Evolutionary conservation across 164 flowering plant species (phyloP), one percentile per base, ranked within the genome.

Genomic region (Magnolia officinalis): DNA sequence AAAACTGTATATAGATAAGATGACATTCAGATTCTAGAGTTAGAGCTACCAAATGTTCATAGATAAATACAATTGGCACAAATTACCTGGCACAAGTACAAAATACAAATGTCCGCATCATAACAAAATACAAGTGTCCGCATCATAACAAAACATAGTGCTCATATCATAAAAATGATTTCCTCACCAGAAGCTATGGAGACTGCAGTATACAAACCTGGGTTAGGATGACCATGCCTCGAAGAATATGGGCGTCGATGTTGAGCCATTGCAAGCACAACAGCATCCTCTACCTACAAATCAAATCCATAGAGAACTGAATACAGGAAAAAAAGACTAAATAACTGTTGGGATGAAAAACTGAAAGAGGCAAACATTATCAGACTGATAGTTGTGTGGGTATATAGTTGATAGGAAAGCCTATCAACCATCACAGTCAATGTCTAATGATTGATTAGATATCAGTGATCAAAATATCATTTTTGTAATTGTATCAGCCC

Each of bases 261-360:
- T 52, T 84, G 91, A 71, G 92, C 92, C 97, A 93, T 83, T 74
- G 91, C 89, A 74, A 90, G 76, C 51, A 82, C 79, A 72, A 91
- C 82, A 37, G 96, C 95, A 79, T 93, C 95, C 84, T 92, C 98
- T 67, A 92, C 94, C 98, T 75, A 14, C 51, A 70, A 68, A 49
- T 70, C 24, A 31, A 64, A 74, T 37, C 76, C 76, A 74, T 49
- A 37, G 49, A 11, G 16, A 61, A 72, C 13, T 37, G 31, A 70
- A n/a, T 70, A 69, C 29, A 24, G 68, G 68, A 37, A 16, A 9
- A 4, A 31, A 37, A 31, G 29, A 37, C 29, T 24, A 9, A 8
- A 24, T 66, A 21, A 21, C 6, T 8, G 29, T 21, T 21, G 31
- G 69, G 37, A 29, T 31, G 29, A 29, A 68, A 4, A 18, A 29